Base-by-base conservation (phyloP, 2,329 filamentous ascomycete genomes). In the Calonectria leucothoes region DNA sequence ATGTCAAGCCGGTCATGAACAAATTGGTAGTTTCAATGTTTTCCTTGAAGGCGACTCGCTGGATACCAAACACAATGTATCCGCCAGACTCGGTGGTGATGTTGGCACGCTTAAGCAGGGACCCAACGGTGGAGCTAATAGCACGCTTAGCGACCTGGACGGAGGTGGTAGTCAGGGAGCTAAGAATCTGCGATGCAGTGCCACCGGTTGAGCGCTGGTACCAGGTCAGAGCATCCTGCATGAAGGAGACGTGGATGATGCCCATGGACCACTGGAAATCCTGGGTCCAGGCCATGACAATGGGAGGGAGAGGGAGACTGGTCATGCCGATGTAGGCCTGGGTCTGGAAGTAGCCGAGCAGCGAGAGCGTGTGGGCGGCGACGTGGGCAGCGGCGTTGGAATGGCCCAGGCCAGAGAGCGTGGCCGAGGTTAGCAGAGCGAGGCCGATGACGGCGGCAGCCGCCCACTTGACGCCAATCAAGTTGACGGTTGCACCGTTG, bases 251-350 rank as follows among this genome's bases (percentile, higher is more conserved):
- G 61, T 91, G 91, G 80, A 98, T 98, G 81, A 98, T 95, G 79
- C 96, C 96, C 94, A 98, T 97, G 81, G 94, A 97, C 96, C 96
- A 98, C 82, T 97, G 94, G 87, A 98, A 98, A 86, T 98, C 96
- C 85, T 98, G 96, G 1, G 96, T 98, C 96, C 96, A 98, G 0
- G 95, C 90, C 81, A 94, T 91, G 66, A 97, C 96, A 73, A 98
- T 94, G 0, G 96, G 96, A 5, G 96, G 96, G 75, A 98, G 90
- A 33, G 89, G 89, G 14, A 98, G 93, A 20, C 93, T 91, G 48
- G 93, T 94, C 85, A 98, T 93, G 75, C 96, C 96, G 79, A 98
- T 89, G 84, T 98, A 95, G 49, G 96, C 96, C 85, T 98, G 95
- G 6, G 94, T 92, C 85, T 98, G 96, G 89, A 98, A 98, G 85